These are phyloP conservation scores for Thermothelomyces thermophilus DNA, from an alignment of 2,329 filamentous ascomycete species.

Conservation along the genomic window DNA sequence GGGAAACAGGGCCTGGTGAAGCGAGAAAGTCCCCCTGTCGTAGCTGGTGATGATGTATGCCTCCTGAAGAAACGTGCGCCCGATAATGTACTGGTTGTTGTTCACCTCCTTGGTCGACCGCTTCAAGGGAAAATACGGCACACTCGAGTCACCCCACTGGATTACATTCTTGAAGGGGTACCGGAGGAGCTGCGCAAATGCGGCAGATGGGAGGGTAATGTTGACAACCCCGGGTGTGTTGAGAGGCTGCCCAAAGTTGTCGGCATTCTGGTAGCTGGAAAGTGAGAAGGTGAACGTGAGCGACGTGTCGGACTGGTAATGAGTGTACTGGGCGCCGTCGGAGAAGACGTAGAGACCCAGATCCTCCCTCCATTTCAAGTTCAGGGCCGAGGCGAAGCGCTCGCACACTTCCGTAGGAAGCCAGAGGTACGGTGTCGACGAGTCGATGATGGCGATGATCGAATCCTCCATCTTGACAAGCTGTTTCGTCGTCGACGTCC, in stretches of 20 bases:
- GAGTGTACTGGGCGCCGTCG: conserved; percentile 45
- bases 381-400: conserved; percentile 57
- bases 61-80: conserved; percentile 64
- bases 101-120: conserved; percentile 41
- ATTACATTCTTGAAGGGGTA: conserved; percentile 44
- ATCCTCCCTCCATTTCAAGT: conserved; percentile 57
- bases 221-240: conserved; percentile 47
- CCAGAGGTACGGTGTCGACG: conserved; percentile 58
- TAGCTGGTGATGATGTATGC: conserved; percentile 54
- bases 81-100: conserved; percentile 53
- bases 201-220: conserved; percentile 46
- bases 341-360: conserved; percentile 60
- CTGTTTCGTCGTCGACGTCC: conserved; percentile 33
- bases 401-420: conserved; percentile 55
- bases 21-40: conserved; percentile 45
- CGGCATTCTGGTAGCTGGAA: conserved; percentile 47
- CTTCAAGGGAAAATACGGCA: conserved; percentile 61
- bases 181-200: conserved; percentile 44
- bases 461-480: conserved; percentile 42
- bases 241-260: conserved; percentile 45
- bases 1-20: conserved; percentile 52
- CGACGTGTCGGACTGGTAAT: conserved; percentile 38
- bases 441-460: conserved; percentile 53
- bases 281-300: conserved; percentile 53
- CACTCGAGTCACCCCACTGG: conserved; percentile 37